Evolutionary conservation across 768 basidiomycete genomes (phyloP).

Genomic region (Dentipellis sp.): DNA sequence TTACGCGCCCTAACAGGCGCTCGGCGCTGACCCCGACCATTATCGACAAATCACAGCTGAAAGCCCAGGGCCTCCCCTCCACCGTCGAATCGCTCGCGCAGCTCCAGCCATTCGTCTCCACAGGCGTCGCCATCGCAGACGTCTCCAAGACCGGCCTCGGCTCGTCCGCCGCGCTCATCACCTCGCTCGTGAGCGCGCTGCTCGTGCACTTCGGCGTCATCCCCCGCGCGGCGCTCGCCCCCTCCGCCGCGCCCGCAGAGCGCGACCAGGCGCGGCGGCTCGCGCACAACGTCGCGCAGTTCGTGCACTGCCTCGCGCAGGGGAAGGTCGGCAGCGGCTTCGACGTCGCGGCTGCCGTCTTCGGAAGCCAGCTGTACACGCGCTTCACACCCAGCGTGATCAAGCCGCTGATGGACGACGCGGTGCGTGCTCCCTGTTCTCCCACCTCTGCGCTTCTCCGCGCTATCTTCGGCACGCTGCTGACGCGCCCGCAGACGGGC

Average conservation of each 20-base stretch:
- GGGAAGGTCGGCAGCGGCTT: slow-evolving; percentile 98
- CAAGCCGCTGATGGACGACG: slow-evolving; percentile 50
- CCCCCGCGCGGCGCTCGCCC: slow-evolving; percentile 34
- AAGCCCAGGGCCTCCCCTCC: slow-evolving; percentile 47
- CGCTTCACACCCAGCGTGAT: slow-evolving; percentile 75
- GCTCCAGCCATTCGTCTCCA: slow-evolving; percentile 70
- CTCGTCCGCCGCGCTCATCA: slow-evolving; percentile 94
- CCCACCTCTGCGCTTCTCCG: slow-evolving; percentile 3
- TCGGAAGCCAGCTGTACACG: slow-evolving; percentile 89
- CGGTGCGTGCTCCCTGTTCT: slow-evolving; percentile 23
- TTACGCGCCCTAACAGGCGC: not conserved
- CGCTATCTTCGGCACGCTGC: not conserved
- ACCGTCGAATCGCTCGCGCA: slow-evolving; percentile 53
- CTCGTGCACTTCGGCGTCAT: slow-evolving; percentile 69
- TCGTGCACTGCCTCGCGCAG: slow-evolving; percentile 91
- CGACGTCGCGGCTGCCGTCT: slow-evolving; percentile 90
- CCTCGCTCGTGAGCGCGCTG: slow-evolving; percentile 82
- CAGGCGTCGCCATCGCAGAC: slow-evolving; percentile 56
- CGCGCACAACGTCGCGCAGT: slow-evolving; percentile 91
- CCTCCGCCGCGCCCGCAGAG: slow-evolving; percentile 17
- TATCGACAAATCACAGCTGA: slow-evolving; percentile 38
- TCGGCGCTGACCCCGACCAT: not conserved
- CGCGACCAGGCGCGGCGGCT: slow-evolving; percentile 36
- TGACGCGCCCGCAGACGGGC: slow-evolving; percentile 13
- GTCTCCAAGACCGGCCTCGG: slow-evolving; percentile 99